These are phyloP conservation scores for Croton laevigatus DNA, from an alignment of 441 rosid species.

Conservation along the genomic window DNA sequence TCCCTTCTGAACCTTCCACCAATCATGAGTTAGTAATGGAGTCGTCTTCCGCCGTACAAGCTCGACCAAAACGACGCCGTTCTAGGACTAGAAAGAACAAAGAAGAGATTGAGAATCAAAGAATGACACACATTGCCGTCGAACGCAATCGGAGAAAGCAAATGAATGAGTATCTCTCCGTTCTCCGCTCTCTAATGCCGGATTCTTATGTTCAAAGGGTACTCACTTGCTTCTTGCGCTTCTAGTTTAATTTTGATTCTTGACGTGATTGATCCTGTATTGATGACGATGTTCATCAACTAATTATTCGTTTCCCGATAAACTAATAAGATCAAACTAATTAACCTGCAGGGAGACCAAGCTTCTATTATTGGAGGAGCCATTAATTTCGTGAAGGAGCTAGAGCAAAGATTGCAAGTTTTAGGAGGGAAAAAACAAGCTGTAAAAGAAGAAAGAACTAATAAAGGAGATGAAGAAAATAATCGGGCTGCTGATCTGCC, in stretches of 20 bases:
- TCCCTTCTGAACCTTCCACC: slow-evolving; percentile 21
- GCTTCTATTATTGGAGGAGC: slow-evolving; percentile 90
- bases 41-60: slow-evolving; percentile 14
- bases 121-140: slow-evolving; percentile 97
- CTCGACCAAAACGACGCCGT: slow-evolving; percentile 63
- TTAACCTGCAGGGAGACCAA: slow-evolving; percentile 65
- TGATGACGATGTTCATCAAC: too few relatives aligned
- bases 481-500: too few relatives aligned
- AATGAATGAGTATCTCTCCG: slow-evolving; percentile 82
- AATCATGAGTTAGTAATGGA: slow-evolving; percentile 7
- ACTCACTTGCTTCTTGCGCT: not conserved
- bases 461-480: slow-evolving; percentile 11
- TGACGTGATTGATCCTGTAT: too few relatives aligned
- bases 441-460: slow-evolving; percentile 28
- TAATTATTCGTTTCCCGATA: too few relatives aligned
- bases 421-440: slow-evolving; percentile 34
- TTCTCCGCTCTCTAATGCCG: slow-evolving; percentile 84
- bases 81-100: slow-evolving; percentile 63
- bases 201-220: slow-evolving; percentile 82
- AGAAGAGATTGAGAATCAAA: slow-evolving; percentile 78
- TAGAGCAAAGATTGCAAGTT: slow-evolving; percentile 60
- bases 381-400: slow-evolving; percentile 77
- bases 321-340: too few relatives aligned
- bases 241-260: too few relatives aligned
- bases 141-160: slow-evolving; percentile 88